phyloP scores from a whole-genome alignment of 1,139 yeast genomes.

The Hyphopichia pseudoburtonii region DNA sequence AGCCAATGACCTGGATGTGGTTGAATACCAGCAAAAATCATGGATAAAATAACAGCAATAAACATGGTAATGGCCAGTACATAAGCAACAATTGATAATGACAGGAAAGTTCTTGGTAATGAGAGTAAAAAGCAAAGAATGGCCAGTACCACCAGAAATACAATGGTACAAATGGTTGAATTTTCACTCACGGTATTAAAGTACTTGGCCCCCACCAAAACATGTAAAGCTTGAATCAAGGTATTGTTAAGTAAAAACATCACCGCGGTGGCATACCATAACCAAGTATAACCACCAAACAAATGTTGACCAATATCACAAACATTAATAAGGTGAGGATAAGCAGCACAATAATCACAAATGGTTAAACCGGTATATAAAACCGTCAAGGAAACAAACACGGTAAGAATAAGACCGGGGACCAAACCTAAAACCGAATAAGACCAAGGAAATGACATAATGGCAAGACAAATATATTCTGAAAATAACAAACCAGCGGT shows the following conservation, averaged over 20 bases:
- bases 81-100: constrained; percentile 49
- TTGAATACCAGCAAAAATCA: constrained; percentile 56
- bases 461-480: constrained; percentile 62
- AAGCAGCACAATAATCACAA: constrained; percentile 53
- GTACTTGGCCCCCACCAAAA: constrained; percentile 59
- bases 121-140: constrained; percentile 50
- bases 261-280: constrained; percentile 58
- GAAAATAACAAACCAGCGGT: constrained; percentile 59
- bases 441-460: constrained; percentile 66
- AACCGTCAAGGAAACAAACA: constrained; percentile 49
- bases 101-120: constrained; percentile 56
- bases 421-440: constrained; percentile 58
- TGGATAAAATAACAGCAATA: constrained; percentile 51
- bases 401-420: constrained; percentile 57
- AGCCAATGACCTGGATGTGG: constrained; percentile 45
- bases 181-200: constrained; percentile 53
- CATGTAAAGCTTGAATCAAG: constrained; percentile 59
- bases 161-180: constrained; percentile 52
- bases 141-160: constrained; percentile 47
- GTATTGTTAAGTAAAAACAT: constrained; percentile 56
- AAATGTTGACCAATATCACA: constrained; percentile 62
- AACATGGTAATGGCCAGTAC: constrained; percentile 59
- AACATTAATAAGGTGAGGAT: constrained; percentile 51
- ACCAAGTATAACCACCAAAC: constrained; percentile 51
- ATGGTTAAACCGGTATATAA: constrained; percentile 56